A percentile compares a stretch with the other conserved stretches of the same genome.
phyloP scores from a whole-genome alignment of 495 filamentous ascomycete species.

The Penicillium steckii region DNA sequence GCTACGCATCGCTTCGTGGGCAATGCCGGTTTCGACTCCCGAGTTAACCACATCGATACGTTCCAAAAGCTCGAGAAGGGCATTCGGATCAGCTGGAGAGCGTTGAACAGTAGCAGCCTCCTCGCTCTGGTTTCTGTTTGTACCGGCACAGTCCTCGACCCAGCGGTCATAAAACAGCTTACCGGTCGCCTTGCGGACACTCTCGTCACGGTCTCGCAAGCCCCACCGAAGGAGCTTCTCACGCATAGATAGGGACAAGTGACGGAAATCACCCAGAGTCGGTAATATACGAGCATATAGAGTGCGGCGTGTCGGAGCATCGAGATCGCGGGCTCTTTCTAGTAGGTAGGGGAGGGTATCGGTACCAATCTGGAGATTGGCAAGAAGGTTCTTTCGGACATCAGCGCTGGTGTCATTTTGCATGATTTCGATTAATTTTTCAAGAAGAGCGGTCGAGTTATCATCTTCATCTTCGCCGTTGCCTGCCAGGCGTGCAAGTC shows the following conservation, averaged over 20 bases:
- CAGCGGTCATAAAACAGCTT: conserved; percentile 90
- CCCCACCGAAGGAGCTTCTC: conserved; percentile 97
- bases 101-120: conserved; percentile 42
- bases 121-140: conserved; percentile 48
- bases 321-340: conserved; percentile 86
- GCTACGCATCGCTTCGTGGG: conserved; percentile 85
- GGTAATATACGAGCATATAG: conserved; percentile 88
- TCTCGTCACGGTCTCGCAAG: conserved; percentile 89
- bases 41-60: conserved; percentile 91
- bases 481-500: conserved; percentile 77
- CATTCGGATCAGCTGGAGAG: conserved; percentile 66
- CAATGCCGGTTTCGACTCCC: conserved; percentile 84
- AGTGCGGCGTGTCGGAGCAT: conserved; percentile 76
- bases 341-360: conserved; percentile 86
- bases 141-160: conserved; percentile 88
- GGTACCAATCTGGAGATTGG: conserved; percentile 81
- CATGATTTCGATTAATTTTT: conserved; percentile 85
- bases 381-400: conserved; percentile 80
- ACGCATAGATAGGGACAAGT: conserved; percentile 90
- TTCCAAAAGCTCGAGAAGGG: conserved; percentile 85
- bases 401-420: conserved; percentile 95
- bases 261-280: conserved; percentile 90
- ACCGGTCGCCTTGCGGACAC: conserved; percentile 85
- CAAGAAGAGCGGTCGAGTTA: conserved; percentile 61
- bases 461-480: conserved; percentile 74